Evolutionary conservation across 179 eudicot genomes (phyloP), one percentile per base, ranked within the genome.

Genomic region (Kewa caespitosa): DNA sequence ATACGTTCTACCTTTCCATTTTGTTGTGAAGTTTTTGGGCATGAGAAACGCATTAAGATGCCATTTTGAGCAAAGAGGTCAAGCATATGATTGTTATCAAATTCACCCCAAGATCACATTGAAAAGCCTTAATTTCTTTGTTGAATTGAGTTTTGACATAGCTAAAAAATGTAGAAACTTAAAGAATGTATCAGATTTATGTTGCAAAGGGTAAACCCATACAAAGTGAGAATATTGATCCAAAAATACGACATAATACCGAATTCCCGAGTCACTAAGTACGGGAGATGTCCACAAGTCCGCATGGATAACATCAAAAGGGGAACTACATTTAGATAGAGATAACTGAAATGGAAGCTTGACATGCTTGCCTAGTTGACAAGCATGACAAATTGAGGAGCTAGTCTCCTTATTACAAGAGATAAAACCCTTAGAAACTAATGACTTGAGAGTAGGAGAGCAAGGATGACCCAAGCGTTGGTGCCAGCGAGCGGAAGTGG

Each of bases 91-190:
- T 15, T 1, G 23, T 64, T 65, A 27, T 52, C 59, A 22, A 52
- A 52, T 52, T 22, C 59, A 13, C 59, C n/a, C 59, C 59, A 52
- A 4, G 59, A 23, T 52, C 59, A 36, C 70, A 20, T 38, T 38
- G 43, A 67, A 67, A 67, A 37, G 10, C 46, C n/a, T 67, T 67
- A 31, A 67, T 67, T 23, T 67, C 48, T 37, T 37, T 67, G 8
- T 38, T 9, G 14, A 67, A 67, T 25, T 67, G 70, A 67, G 70
- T 67, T 3, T 10, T 8, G 25, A 67, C 71, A 46, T 64, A 43
- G 23, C 33, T 1, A 27, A 28, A 75, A 74, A 74, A 0, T 17
- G 0, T 11, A 17, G n/a, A 38, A 74, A 60, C 2, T 4, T 74
- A 14, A 27, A 6, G 65, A 39, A 75, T 20, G 55, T 46, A 2